Base-by-base conservation (phyloP, 805 yeast genomes). In the Myxozyma mucilagina region DNA sequence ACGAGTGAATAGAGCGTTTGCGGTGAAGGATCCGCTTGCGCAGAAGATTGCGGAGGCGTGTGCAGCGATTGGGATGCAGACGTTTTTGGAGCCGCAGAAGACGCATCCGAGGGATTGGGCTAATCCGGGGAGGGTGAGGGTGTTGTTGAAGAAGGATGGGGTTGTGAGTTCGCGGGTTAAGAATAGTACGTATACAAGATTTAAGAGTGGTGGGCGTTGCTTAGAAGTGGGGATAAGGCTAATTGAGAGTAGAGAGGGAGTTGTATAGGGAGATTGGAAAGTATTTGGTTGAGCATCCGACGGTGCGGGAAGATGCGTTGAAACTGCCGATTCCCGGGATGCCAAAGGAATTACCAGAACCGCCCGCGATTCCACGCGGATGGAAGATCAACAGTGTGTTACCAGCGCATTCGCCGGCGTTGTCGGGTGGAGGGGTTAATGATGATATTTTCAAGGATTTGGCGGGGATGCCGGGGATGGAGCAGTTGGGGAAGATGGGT, bases 101-200 rank as follows among this genome's bases (percentile, higher is more conserved):
- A 75, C 87, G 1, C 99, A 93, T 75, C 98, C 98, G 11, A 96
- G 92, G 74, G 98, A 93, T 75, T 94, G 87, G 82, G 96, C 98
- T 67, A 93, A 93, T 71, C 96, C 97, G 4, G 99, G 99, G n/a
- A 82, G 98, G 70, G 92, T 94, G 39, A 83, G 96, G 67, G 87
- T 91, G 24, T 77, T 84, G 48, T 67, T 90, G 44, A 87, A 84
- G 69, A 80, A 81, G 10, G 77, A 75, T 13, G 71, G 72, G 16
- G 68, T 71, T 32, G 54, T 69, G 49, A 73, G 55, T 63, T 53
- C 69, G 43, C 29, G 50, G 41, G 49, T 77, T 42, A 74, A 73
- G 56, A 83, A 81, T 64, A 91, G 64, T 68, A 29, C 18, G 1
- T 38, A 3, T 8, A 35, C 32, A 35, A 16, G 13, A 7, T 39